Evolutionary conservation across 179 eudicot genomes (phyloP).

Genomic region (Heliamphora pulchella): DNA sequence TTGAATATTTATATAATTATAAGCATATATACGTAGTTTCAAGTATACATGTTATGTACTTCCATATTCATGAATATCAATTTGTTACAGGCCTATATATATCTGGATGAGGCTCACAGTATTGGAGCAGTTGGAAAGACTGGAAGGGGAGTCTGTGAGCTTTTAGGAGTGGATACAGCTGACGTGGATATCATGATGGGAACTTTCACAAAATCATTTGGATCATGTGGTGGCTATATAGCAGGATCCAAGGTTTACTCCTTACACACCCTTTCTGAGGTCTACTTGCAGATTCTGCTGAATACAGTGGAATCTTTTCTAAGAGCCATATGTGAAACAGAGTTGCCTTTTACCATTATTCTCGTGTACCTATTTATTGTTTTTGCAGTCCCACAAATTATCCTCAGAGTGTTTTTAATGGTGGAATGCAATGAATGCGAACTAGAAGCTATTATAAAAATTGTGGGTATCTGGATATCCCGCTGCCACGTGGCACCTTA

Average conservation of each 20-base stretch:
- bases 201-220: constrained; percentile 96
- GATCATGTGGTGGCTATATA: constrained; percentile 97
- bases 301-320: neutral
- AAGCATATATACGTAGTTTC: neutral
- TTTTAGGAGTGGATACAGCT: constrained; percentile 94
- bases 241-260: constrained; percentile 87
- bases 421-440: neutral
- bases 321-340: neutral
- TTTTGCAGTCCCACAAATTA: too few relatives aligned
- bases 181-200: constrained; percentile 99
- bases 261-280: neutral
- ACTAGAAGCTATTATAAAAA: neutral
- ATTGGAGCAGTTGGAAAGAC: constrained; percentile 96
- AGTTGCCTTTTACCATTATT: neutral
- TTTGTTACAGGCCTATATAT: constrained; percentile 65
- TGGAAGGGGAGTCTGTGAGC: constrained; percentile 96
- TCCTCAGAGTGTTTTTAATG: neutral
- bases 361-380: neutral
- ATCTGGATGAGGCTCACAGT: constrained; percentile 97
- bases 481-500: too few relatives aligned
- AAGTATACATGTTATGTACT: neutral
- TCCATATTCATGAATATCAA: neutral
- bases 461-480: too few relatives aligned
- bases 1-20: neutral
- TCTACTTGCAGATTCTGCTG: neutral